Percentiles rank a stretch among this genome's conserved stretches.
Conservation (phyloP, 352 stramenopile genomes). For the Pythium rishiriense region DNA sequence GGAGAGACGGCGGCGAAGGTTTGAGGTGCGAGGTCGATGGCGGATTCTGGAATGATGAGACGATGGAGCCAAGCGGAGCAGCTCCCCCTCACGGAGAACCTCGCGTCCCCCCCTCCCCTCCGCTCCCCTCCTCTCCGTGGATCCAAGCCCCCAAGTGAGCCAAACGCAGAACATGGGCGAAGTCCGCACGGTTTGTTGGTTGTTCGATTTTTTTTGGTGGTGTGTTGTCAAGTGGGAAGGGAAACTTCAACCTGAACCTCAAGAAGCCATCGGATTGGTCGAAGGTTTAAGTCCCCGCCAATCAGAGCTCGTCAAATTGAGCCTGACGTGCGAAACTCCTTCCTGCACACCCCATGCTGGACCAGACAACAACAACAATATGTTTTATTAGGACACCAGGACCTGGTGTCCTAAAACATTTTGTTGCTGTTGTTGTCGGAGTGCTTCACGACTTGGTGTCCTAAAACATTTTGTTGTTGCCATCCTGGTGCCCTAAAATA, state of each 20-base stretch:
- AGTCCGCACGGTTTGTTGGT: conserved; percentile 1
- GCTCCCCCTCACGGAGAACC: background rate
- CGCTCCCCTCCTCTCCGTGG: background rate
- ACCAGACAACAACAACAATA: no score
- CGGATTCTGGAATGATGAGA: conserved; percentile 3
- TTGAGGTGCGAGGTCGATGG: background rate
- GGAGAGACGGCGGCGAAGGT: background rate
- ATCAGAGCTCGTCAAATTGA: conserved; percentile 6
- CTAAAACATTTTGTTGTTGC: no score
- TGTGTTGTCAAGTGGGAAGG: conserved; percentile 13
- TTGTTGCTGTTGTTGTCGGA: no score
- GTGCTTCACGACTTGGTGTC: no score
- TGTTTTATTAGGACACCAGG: no score
- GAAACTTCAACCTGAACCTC: conserved; percentile 23
- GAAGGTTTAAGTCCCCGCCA: conserved; percentile 22
- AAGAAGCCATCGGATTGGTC: conserved; percentile 16
- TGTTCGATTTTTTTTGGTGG: conserved; percentile 1
- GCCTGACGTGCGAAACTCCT: conserved; percentile 1
- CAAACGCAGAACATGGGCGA: conserved; percentile 10
- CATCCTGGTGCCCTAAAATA: no score
- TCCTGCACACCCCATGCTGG: no score
- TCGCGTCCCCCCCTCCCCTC: background rate
- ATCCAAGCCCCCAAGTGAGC: no score
- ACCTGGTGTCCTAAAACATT: no score
- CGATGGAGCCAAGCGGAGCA: background rate